Evolutionary conservation across 805 yeast species (phyloP).

Genomic region (Kuraishia capsulata): DNA sequence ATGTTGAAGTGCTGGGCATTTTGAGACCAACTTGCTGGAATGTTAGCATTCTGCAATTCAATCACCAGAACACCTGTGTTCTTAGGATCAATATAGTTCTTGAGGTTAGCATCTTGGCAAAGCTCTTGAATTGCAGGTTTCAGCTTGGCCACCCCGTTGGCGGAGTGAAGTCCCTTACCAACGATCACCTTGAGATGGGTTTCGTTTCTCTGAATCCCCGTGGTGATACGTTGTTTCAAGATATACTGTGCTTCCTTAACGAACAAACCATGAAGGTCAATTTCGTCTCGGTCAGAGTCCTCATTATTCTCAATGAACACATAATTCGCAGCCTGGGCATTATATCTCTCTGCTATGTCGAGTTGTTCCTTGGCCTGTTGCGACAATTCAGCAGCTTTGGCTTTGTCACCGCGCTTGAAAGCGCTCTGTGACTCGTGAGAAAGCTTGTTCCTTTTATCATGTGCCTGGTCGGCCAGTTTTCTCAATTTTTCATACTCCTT

Average conservation of each 20-base stretch:
- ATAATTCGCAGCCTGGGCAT: slow-evolving; percentile 79
- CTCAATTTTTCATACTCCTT: slow-evolving; percentile 54
- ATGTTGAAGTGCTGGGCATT: slow-evolving; percentile 12
- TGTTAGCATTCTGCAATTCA: slow-evolving; percentile 41
- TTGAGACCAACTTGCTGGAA: slow-evolving; percentile 28
- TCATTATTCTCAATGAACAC: slow-evolving; percentile 83
- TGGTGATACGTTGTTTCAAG: slow-evolving; percentile 63
- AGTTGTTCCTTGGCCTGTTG: slow-evolving; percentile 55
- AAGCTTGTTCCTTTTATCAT: slow-evolving; percentile 41
- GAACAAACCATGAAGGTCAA: slow-evolving; percentile 86
- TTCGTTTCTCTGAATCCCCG: slow-evolving; percentile 50
- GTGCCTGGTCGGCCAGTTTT: slow-evolving; percentile 59
- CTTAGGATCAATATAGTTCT: slow-evolving; percentile 51
- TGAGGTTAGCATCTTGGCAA: slow-evolving; percentile 59
- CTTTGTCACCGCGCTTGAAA: slow-evolving; percentile 64
- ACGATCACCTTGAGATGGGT: slow-evolving; percentile 71
- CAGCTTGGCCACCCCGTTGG: slow-evolving; percentile 73
- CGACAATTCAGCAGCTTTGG: slow-evolving; percentile 64
- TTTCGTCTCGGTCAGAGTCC: slow-evolving; percentile 78
- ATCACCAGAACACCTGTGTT: slow-evolving; percentile 79
- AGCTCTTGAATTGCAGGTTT: slow-evolving; percentile 82
- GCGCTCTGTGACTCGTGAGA: slow-evolving; percentile 70
- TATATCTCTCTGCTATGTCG: slow-evolving; percentile 56
- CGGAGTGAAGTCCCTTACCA: slow-evolving; percentile 87
- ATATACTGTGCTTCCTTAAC: slow-evolving; percentile 83